These are phyloP conservation scores for Puccinia horiana DNA, from an alignment of 1,284 basidiomycete genomes.

Conservation along the genomic window DNA sequence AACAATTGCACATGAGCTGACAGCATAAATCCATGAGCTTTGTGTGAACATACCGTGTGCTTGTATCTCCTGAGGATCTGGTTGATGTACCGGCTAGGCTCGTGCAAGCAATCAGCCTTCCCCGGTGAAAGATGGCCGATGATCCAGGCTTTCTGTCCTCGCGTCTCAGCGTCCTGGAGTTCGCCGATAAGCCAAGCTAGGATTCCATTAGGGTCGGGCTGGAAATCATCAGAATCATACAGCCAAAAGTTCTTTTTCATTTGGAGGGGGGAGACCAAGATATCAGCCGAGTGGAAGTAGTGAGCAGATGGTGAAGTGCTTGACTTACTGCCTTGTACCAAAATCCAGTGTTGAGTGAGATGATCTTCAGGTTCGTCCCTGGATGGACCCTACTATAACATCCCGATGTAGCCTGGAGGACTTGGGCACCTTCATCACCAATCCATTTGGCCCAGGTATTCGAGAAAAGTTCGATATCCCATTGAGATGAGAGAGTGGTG, in stretches of 20 bases:
- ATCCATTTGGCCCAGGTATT: slow-evolving; percentile 45
- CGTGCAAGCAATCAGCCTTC: slow-evolving; percentile 61
- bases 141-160: slow-evolving; percentile 59
- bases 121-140: slow-evolving; percentile 59
- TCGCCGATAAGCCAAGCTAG: slow-evolving; percentile 62
- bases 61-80: slow-evolving; percentile 67
- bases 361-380: slow-evolving; percentile 47
- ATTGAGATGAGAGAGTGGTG: slow-evolving; percentile 39
- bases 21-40: neutral
- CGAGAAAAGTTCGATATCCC: slow-evolving; percentile 48
- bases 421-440: slow-evolving; percentile 10
- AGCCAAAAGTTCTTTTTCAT: slow-evolving; percentile 47
- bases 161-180: slow-evolving; percentile 65
- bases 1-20: neutral
- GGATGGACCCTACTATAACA: slow-evolving; percentile 46
- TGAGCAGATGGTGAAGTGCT: neutral
- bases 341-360: slow-evolving; percentile 48
- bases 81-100: slow-evolving; percentile 58
- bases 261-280: too few species aligned
- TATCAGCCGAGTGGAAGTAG: neutral
- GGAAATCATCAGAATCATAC: slow-evolving; percentile 51
- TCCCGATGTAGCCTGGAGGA: slow-evolving; percentile 23
- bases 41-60: slow-evolving; percentile 58
- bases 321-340: slow-evolving; percentile 49
- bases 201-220: slow-evolving; percentile 62